phyloP scores from a whole-genome alignment of 176 grass and related monocot genomes.

The Oryza brachyantha region DNA sequence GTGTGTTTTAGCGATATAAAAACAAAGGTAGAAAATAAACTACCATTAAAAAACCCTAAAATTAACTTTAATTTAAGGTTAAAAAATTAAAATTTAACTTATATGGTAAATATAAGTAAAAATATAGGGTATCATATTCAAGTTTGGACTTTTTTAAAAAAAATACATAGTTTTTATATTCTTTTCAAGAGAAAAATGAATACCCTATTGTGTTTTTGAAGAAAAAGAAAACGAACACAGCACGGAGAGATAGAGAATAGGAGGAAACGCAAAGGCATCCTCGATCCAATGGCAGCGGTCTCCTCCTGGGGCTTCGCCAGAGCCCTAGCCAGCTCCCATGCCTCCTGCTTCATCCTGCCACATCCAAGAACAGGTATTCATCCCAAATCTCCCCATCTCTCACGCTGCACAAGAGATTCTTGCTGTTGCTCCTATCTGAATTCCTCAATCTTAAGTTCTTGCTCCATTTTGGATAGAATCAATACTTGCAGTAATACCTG shows the following conservation, averaged over 20 bases:
- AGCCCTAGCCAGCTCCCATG: slow-evolving; percentile 2
- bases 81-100: too few relatives aligned
- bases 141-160: too few relatives aligned
- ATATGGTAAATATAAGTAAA: too few relatives aligned
- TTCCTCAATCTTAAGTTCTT: not conserved
- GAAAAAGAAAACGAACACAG: not conserved
- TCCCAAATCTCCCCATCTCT: not conserved
- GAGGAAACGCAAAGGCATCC: not conserved
- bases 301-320: slow-evolving; percentile 21
- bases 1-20: too few relatives aligned
- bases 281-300: slow-evolving; percentile 21
- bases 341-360: not conserved
- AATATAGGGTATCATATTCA: too few relatives aligned
- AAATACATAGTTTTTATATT: too few relatives aligned
- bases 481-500: not conserved
- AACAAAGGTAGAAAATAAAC: too few relatives aligned
- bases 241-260: not conserved
- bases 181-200: too few relatives aligned
- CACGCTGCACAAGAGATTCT: not conserved
- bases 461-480: not conserved
- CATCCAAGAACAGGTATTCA: slow-evolving; percentile 23
- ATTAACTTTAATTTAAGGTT: too few relatives aligned
- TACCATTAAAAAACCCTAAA: too few relatives aligned
- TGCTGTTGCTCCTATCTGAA: not conserved
- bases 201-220: too few relatives aligned